Evolutionary conservation across 108 stramenopile species (phyloP).

Genomic region (Cyclotella sp.): DNA sequence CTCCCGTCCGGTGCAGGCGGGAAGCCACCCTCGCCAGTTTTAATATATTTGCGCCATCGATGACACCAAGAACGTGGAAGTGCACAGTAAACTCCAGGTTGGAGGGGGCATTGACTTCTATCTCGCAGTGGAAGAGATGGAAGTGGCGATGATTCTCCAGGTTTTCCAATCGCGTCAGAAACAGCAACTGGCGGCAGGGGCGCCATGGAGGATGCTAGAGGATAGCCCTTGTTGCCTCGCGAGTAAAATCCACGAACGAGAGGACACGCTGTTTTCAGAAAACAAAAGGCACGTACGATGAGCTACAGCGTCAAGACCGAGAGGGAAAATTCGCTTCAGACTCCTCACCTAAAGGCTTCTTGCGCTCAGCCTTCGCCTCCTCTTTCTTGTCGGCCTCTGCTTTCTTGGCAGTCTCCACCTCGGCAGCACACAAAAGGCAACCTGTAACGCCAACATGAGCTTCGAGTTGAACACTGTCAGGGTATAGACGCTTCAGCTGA

Average conservation of each 20-base stretch:
- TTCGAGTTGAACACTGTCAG: slow-evolving; percentile 72
- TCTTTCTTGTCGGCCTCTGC: slow-evolving; percentile 56
- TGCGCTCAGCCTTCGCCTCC: slow-evolving; percentile 70
- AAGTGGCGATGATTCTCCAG: not conserved
- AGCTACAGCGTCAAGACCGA: too few relatives aligned
- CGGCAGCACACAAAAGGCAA: slow-evolving; percentile 79
- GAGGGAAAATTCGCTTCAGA: too few relatives aligned
- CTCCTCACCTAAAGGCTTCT: slow-evolving; percentile 51
- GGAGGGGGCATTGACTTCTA: slow-evolving; percentile 61
- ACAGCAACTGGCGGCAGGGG: slow-evolving; percentile 7
- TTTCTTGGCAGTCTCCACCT: slow-evolving; percentile 69
- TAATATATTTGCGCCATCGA: slow-evolving; percentile 83
- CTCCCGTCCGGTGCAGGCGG: slow-evolving; percentile 77
- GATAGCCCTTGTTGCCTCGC: slow-evolving; percentile 66
- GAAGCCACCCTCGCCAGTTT: slow-evolving; percentile 80
- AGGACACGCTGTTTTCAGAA: slow-evolving; percentile 50
- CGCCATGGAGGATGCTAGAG: slow-evolving; percentile 55
- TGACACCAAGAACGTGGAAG: slow-evolving; percentile 84
- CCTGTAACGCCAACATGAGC: slow-evolving; percentile 56
- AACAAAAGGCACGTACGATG: too few relatives aligned
- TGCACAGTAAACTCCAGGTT: slow-evolving; percentile 70
- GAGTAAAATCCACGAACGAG: slow-evolving; percentile 79
- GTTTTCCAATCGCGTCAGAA: not conserved
- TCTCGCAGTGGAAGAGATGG: not conserved
- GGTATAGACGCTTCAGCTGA: slow-evolving; percentile 75